phyloP scores from a whole-genome alignment of 108 stramenopile species.

The Skeletonema grethae region DNA sequence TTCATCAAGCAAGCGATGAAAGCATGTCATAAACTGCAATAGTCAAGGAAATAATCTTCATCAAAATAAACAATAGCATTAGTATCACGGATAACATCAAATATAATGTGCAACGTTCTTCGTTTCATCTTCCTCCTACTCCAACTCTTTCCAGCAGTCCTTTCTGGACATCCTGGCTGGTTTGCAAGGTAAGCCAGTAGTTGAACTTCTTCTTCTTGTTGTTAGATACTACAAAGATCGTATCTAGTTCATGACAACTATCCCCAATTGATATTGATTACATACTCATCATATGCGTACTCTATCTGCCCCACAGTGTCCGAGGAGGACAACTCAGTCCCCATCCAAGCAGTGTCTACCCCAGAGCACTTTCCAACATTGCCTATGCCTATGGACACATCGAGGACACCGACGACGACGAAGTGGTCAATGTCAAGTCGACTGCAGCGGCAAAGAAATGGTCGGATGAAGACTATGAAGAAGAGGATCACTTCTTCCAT shows the following conservation, averaged over 20 bases:
- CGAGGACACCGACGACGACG: not conserved
- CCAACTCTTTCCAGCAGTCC: not conserved
- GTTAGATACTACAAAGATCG: not conserved
- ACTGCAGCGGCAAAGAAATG: not conserved
- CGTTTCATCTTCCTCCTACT: not conserved
- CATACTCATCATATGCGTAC: not conserved
- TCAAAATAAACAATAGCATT: no score
- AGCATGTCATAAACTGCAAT: no score
- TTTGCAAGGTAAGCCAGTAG: not conserved
- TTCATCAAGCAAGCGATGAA: no score
- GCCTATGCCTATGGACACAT: not conserved
- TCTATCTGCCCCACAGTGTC: not conserved
- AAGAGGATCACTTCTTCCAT: conserved; percentile 1
- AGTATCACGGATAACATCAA: not conserved
- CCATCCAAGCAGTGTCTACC: not conserved
- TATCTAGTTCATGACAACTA: not conserved
- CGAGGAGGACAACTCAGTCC: not conserved
- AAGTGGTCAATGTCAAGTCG: not conserved
- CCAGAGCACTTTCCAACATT: not conserved
- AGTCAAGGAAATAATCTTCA: no score
- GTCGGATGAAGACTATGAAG: not conserved
- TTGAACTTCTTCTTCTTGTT: no score
- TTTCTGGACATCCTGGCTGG: not conserved
- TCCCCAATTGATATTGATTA: not conserved
- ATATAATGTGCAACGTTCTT: not conserved